Conservation (phyloP, 2,329 filamentous ascomycete species). For the Colletotrichum theobromicola region DNA sequence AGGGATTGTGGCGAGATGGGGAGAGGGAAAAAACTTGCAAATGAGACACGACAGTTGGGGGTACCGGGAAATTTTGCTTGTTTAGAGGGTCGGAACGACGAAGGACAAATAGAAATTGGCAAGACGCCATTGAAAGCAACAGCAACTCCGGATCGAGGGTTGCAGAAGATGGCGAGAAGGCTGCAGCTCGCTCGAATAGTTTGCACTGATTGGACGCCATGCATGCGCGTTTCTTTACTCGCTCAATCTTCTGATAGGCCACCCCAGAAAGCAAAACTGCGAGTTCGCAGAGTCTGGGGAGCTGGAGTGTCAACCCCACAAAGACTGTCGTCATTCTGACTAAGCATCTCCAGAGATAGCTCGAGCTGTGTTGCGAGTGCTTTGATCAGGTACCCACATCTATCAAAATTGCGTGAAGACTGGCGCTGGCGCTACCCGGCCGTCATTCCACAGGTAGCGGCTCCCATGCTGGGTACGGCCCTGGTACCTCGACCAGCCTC, state of each 20-base stretch:
- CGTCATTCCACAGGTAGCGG: background rate
- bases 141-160: background rate
- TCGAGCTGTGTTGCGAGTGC: background rate
- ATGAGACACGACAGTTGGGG: background rate
- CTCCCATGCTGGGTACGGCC: background rate
- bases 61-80: background rate
- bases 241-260: background rate
- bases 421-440: conserved; percentile 10
- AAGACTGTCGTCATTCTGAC: conserved; percentile 22
- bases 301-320: conserved; percentile 10
- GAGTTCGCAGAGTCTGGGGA: conserved; percentile 1
- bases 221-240: background rate
- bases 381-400: background rate
- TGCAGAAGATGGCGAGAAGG: background rate
- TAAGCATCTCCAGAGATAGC: conserved; percentile 4
- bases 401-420: conserved; percentile 16
- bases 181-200: background rate
- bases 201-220: background rate
- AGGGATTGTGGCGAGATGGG: background rate
- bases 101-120: background rate
- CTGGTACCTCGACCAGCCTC: background rate
- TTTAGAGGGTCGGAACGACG: too few species aligned
- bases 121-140: background rate
- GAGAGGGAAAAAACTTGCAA: background rate
- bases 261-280: background rate